Conservation (phyloP, 805 yeast species). For the Maudiozyma bulderi region DNA sequence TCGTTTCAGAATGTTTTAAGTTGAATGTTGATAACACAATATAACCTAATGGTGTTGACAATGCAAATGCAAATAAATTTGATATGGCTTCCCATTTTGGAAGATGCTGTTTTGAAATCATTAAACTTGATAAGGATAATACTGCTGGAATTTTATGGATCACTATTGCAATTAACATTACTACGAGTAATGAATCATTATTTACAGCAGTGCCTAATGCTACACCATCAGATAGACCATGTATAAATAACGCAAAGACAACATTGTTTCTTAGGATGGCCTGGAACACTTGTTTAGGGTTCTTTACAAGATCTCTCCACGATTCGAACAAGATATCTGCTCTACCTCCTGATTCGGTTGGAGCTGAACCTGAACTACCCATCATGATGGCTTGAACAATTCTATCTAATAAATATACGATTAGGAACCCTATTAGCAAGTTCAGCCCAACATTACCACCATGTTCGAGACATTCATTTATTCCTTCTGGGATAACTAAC, state of each 20-base stretch:
- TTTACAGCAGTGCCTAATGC: slow-evolving; percentile 48
- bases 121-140: slow-evolving; percentile 45
- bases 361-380: not conserved
- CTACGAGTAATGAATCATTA: slow-evolving; percentile 29
- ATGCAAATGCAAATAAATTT: slow-evolving; percentile 36
- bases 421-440: slow-evolving; percentile 40
- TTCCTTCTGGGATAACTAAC: slow-evolving; percentile 51
- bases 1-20: slow-evolving; percentile 18
- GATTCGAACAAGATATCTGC: slow-evolving; percentile 5
- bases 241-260: slow-evolving; percentile 49
- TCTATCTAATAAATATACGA: slow-evolving; percentile 40
- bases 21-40: slow-evolving; percentile 20
- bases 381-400: slow-evolving; percentile 13
- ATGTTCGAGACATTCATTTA: slow-evolving; percentile 31
- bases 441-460: slow-evolving; percentile 37
- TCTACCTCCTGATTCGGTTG: not conserved
- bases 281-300: slow-evolving; percentile 19
- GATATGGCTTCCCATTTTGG: slow-evolving; percentile 31
- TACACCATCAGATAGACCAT: slow-evolving; percentile 55
- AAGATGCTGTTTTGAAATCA: slow-evolving; percentile 34
- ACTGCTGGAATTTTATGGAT: slow-evolving; percentile 60
- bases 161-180: slow-evolving; percentile 47
- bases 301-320: slow-evolving; percentile 14
- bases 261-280: slow-evolving; percentile 36
- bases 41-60: slow-evolving; percentile 29